Base-by-base conservation (phyloP, 768 basidiomycete genomes). In the Phylloporus sp. region DNA sequence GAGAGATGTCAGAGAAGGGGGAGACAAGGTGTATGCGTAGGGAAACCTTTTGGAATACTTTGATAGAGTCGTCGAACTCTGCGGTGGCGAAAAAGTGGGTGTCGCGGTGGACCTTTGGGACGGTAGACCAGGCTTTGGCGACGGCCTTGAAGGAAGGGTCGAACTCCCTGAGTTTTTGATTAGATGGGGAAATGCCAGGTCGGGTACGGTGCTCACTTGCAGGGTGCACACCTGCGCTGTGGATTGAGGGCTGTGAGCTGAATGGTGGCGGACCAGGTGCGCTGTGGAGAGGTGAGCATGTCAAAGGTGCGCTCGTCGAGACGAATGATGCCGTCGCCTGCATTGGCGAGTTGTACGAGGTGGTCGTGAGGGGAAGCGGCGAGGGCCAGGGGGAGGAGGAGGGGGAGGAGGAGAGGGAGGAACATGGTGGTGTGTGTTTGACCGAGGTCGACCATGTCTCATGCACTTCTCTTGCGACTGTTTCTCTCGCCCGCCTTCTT, bases 401-500 rank as follows among this genome's bases (percentile, higher is more conserved):
- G 63, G 34, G 72, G 35, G 49, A 49, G 52, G 23, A 64, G 54
- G 58, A 69, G 62, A 55, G 62, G 55, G 61, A 70, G 59, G 45
- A 70, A 18, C 47, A 56, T 53, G 52, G 22, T 44, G 31, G 42
- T 46, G 41, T 42, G 50, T 40, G 9, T n/a, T n/a, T 9, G 9
- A 35, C 41, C 8, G 26, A 14, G 9, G 31, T 23, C n/a, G 32
- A 24, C 27, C 29, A 49, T 57, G 66, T 87, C 85, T 56, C 87
- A 92, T 86, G 88, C 81, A 37, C 75, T 92, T 50, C 84, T 94
- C 42, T 79, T 97, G 44, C 85, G 93, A 24, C 82, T 97, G 39
- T 95, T 96, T 65, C 83, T 94, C 47, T 91, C 90, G 17, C 86
- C 90, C 5, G 82, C 83, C 28, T 97, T 90, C 74, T 97, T 96